Base-by-base conservation (phyloP, 495 filamentous ascomycete species). In the Penicilliopsis zonata region DNA sequence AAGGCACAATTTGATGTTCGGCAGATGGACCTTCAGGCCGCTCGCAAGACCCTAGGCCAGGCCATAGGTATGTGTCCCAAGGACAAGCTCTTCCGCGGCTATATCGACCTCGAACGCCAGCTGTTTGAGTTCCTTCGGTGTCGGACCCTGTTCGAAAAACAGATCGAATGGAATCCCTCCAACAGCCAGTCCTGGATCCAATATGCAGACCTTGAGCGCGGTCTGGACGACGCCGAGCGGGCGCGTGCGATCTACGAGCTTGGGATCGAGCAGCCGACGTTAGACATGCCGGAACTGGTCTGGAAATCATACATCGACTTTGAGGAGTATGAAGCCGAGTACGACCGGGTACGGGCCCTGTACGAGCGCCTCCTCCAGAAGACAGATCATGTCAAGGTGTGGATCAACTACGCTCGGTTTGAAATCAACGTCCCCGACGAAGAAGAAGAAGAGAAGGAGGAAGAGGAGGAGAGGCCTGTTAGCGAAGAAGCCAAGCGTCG, bases 251-350 rank as follows among this genome's bases (percentile, higher is more conserved):
- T 98, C 43, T 98, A 82, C 49, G 92, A 95, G 55, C 65, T 98
- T 8, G 88, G 82, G 9, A 78, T 95, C 41, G 67, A 73, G 18
- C 86, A 95, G 53, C 68, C 78, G 12, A 65, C 72, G 4, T 60
- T 98, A n/a, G 92, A 98, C 51, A 98, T 96, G 90, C 90, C 90
- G 3, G 90, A 98, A 58, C 59, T 94, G 35, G 59, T 98, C 8
- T 98, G 90, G 90, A 94, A 94, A 57, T 74, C 82, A 2, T 98
- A 94, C 50, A 95, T 98, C 47, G 87, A 96, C 57, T 98, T 96
- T 47, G 92, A 96, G 56, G 88, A 94, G 48, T 81, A 92, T 38
- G 80, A 87, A 50, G 80, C 78, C 33, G 85, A 95, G 53, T 93
- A 84, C 56, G 86, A 83, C 18, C 66, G 74, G 19, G 78, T 85